phyloP scores from a whole-genome alignment of 2,329 filamentous ascomycete genomes.

The Xylariaceae sp. region DNA sequence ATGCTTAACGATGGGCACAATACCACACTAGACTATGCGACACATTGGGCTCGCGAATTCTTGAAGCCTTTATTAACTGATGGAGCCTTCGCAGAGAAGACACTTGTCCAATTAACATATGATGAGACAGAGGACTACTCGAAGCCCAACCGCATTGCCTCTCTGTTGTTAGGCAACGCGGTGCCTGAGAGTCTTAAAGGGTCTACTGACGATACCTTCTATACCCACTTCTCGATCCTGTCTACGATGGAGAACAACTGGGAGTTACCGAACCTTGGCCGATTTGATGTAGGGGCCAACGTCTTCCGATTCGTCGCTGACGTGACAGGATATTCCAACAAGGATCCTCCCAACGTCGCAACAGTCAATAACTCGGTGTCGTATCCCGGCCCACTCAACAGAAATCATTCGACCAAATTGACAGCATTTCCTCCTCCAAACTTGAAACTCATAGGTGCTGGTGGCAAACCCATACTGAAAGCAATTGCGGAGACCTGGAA shows the following conservation, averaged over 20 bases:
- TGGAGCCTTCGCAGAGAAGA: slow-evolving; percentile 73
- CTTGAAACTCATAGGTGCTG: slow-evolving; percentile 50
- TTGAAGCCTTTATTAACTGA: slow-evolving; percentile 72
- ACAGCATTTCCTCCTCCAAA: slow-evolving; percentile 51
- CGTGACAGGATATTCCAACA: slow-evolving; percentile 60
- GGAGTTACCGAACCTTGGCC: slow-evolving; percentile 58
- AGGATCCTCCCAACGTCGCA: slow-evolving; percentile 45
- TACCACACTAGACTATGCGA: slow-evolving; percentile 72
- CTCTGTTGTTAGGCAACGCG: slow-evolving; percentile 75
- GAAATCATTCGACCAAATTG: slow-evolving; percentile 41
- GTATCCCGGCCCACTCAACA: slow-evolving; percentile 51
- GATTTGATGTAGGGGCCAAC: slow-evolving; percentile 49
- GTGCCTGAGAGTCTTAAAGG: slow-evolving; percentile 68
- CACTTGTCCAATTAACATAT: slow-evolving; percentile 77
- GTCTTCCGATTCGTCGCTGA: slow-evolving; percentile 66
- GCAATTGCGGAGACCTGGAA: slow-evolving; percentile 44
- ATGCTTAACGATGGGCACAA: slow-evolving; percentile 76
- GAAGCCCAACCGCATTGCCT: slow-evolving; percentile 71
- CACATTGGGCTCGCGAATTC: slow-evolving; percentile 71
- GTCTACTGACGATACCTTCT: slow-evolving; percentile 72
- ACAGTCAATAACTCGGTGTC: slow-evolving; percentile 50
- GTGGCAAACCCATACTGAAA: slow-evolving; percentile 48
- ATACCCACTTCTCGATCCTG: slow-evolving; percentile 62
- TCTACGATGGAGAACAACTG: slow-evolving; percentile 72
- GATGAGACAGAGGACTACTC: slow-evolving; percentile 78